Evolutionary conservation across 2,329 filamentous ascomycete genomes (phyloP).

Genomic region (Pestalotiopsis sp.): DNA sequence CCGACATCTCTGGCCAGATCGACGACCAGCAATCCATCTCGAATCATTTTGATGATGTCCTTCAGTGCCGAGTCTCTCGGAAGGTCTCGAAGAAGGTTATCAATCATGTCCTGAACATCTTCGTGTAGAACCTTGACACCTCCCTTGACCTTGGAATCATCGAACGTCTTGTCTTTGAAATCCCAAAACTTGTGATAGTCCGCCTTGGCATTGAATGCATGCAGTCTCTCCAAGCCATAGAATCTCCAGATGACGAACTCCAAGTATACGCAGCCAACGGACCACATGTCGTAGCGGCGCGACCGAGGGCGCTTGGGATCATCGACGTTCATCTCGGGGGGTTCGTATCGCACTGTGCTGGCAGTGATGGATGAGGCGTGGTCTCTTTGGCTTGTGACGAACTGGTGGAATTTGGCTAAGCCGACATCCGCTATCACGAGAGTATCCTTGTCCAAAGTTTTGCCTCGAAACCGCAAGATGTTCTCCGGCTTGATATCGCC

Average conservation of each 20-base stretch:
- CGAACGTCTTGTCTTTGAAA: background rate
- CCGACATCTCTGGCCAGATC: background rate
- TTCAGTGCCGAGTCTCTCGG: background rate
- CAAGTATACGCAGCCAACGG: slow-evolving; percentile 17
- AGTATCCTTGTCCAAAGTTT: background rate
- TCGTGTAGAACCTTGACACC: background rate
- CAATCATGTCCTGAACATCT: background rate
- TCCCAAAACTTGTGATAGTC: background rate
- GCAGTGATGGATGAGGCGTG: background rate
- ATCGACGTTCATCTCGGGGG: slow-evolving; percentile 16
- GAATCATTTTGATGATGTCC: background rate
- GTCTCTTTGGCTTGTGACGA: background rate
- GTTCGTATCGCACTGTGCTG: slow-evolving; percentile 12
- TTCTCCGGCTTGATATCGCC: slow-evolving; percentile 23
- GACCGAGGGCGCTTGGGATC: background rate
- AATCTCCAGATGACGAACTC: slow-evolving; percentile 19
- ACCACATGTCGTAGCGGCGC: slow-evolving; percentile 21
- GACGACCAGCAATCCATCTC: background rate
- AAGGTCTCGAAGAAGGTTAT: background rate
- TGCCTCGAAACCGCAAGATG: slow-evolving; percentile 13
- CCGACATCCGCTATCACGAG: slow-evolving; percentile 22
- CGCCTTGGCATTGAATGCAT: background rate
- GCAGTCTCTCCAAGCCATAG: background rate
- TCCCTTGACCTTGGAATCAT: background rate
- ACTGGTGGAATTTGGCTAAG: slow-evolving; percentile 17